Evolutionary conservation across 2,329 filamentous ascomycete species (phyloP), one percentile per base, ranked within the genome.

Genomic region (Colletotrichum ledebouriae): DNA sequence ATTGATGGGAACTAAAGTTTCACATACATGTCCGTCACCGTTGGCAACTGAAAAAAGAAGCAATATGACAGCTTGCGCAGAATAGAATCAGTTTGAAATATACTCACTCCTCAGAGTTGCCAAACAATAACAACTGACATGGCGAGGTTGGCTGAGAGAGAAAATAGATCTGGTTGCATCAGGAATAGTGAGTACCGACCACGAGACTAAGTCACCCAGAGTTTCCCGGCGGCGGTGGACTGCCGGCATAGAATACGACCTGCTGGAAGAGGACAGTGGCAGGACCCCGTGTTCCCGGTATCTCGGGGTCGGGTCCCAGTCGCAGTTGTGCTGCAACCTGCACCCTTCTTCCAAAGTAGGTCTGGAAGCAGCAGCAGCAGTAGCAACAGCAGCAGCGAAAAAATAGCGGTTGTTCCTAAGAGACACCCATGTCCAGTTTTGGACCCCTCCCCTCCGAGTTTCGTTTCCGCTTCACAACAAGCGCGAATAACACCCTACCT

Each of bases 221-320:
- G 29, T 6, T 29, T 29, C 29, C 29, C 6, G 29, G 29, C 29
- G 29, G 25, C 34, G 37, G 25, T 5, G 59, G 60, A 61, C 58
- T 61, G 47, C 58, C 47, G 58, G 58, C 58, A 42, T 44, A 37
- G 29, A 29, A 50, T 49, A 50, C 44, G 44, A 59, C 44, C 20
- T 25, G 56, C 55, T 39, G 11, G 37, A 39, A 39, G 41, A 50
- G 55, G 41, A 13, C 41, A 50, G 39, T 56, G 60, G 25, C 65
- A 59, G 47, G 39, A 59, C 65, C 60, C 65, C 47, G 65, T 68
- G 60, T 59, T 64, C 52, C 65, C 65, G 65, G 46, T 41, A 53
- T 67, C 47, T 68, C 55, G 65, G 65, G 53, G 39, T 55, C 41
- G 65, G 65, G 65, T 46, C 65, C 41, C 46, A 49, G 25, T 25